These are phyloP conservation scores for Paraurostyla sp. DNA, from an alignment of 73 alveolate genomes.

Conservation along the genomic window DNA sequence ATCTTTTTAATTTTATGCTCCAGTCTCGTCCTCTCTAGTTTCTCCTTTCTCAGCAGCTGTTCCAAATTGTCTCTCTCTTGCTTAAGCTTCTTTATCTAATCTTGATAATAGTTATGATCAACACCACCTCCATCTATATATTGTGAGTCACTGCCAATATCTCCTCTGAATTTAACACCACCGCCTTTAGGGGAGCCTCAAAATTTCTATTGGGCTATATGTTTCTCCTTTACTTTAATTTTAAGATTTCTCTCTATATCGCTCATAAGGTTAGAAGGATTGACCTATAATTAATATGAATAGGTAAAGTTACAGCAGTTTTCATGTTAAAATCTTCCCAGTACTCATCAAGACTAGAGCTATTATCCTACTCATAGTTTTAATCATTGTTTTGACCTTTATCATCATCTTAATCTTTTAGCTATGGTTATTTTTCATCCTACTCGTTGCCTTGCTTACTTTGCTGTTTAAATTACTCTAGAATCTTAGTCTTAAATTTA, in stretches of 20 bases:
- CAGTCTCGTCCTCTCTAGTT: neutral
- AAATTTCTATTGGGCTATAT: too few species aligned
- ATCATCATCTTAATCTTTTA: neutral
- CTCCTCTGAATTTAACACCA: neutral
- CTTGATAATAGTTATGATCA: neutral
- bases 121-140: neutral
- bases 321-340: neutral
- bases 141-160: neutral
- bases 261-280: neutral
- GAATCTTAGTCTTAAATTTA: neutral
- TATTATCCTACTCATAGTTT: neutral
- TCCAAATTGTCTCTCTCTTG: conserved; percentile 43
- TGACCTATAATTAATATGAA: neutral
- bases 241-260: neutral
- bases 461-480: neutral
- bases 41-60: conserved; percentile 23
- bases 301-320: neutral
- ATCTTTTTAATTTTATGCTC: conserved; percentile 43
- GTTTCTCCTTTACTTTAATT: neutral
- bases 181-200: too few species aligned
- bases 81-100: conserved; percentile 1
- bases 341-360: neutral
- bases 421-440: too few species aligned
- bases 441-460: too few species aligned
- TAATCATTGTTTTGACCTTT: neutral